phyloP scores from a whole-genome alignment of 352 stramenopile genomes.

The Phytophthora megakarya region DNA sequence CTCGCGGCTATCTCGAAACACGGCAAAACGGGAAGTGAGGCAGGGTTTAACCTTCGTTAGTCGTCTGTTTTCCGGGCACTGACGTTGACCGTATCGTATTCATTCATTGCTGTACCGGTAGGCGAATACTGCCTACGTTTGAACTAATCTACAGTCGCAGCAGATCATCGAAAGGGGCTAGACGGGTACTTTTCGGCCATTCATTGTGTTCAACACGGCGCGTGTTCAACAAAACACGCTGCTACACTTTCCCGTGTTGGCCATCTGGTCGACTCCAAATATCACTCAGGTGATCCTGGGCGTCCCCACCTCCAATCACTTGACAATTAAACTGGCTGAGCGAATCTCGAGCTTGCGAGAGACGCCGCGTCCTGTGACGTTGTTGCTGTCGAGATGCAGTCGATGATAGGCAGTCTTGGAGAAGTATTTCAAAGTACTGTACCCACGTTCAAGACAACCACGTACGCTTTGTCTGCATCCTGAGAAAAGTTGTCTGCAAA shows the following conservation, averaged over 20 bases:
- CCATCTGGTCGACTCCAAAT: slow-evolving; percentile 21
- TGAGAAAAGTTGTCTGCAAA: no score
- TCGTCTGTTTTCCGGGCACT: not conserved
- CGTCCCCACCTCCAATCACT: slow-evolving; percentile 16
- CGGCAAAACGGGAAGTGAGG: slow-evolving; percentile 22
- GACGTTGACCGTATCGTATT: not conserved
- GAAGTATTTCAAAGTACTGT: no score
- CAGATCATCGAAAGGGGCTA: slow-evolving; percentile 15
- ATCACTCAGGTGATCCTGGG: not conserved
- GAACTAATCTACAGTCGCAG: slow-evolving; percentile 2
- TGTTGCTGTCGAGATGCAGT: slow-evolving; percentile 11
- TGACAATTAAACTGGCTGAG: not conserved
- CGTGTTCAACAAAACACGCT: no score
- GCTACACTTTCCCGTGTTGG: slow-evolving; percentile 17
- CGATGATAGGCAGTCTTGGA: slow-evolving; percentile 4
- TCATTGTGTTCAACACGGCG: no score
- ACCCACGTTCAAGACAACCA: no score
- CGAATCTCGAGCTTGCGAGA: slow-evolving; percentile 25
- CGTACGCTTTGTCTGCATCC: not conserved
- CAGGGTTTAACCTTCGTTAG: not conserved
- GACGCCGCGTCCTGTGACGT: slow-evolving; percentile 18
- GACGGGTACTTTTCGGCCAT: not conserved
- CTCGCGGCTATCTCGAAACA: not conserved
- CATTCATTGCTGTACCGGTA: not conserved
- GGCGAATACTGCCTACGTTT: not conserved